Conservation (phyloP, 345 rosid genomes). For the Aethionema arabicum region DNA sequence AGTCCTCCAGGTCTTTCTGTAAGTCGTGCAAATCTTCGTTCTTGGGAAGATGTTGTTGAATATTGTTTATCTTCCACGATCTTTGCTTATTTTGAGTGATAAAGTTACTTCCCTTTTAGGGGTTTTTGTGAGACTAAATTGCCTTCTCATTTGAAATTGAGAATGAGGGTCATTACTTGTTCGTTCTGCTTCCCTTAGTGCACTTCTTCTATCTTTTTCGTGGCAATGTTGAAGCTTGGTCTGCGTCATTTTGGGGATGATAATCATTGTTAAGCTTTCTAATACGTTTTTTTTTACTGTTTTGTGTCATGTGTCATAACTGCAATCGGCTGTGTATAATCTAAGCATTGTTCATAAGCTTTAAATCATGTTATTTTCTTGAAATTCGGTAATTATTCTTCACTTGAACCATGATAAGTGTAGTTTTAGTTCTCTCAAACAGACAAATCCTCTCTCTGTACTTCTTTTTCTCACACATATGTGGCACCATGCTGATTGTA, state of each 20-base stretch:
- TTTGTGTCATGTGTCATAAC: slow-evolving; percentile 5
- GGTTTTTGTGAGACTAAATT: slow-evolving; percentile 14
- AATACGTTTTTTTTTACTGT: not conserved
- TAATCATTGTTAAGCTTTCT: not conserved
- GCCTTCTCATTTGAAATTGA: not conserved
- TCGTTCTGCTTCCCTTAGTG: not conserved
- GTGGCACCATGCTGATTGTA: slow-evolving; percentile 88
- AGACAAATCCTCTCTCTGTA: slow-evolving; percentile 19
- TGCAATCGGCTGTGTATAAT: not conserved
- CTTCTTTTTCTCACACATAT: slow-evolving; percentile 44
- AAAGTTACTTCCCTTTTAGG: slow-evolving; percentile 27
- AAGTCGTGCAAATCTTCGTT: slow-evolving; percentile 75
- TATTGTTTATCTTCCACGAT: not conserved
- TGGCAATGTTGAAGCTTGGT: not conserved
- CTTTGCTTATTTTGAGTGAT: not conserved
- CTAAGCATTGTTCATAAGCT: not conserved
- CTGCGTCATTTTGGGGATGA: not conserved
- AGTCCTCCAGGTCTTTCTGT: slow-evolving; percentile 86
- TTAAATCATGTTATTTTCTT: not conserved
- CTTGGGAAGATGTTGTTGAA: slow-evolving; percentile 69
- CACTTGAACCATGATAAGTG: not conserved
- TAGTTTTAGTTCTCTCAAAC: not conserved
- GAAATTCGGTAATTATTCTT: not conserved
- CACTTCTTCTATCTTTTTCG: slow-evolving; percentile 1
- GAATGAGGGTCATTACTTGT: not conserved